Percentiles rank a stretch among this genome's conserved stretches.
These are phyloP conservation scores for Quercus gilva DNA, from an alignment of 306 rosid species.

Conservation along the genomic window DNA sequence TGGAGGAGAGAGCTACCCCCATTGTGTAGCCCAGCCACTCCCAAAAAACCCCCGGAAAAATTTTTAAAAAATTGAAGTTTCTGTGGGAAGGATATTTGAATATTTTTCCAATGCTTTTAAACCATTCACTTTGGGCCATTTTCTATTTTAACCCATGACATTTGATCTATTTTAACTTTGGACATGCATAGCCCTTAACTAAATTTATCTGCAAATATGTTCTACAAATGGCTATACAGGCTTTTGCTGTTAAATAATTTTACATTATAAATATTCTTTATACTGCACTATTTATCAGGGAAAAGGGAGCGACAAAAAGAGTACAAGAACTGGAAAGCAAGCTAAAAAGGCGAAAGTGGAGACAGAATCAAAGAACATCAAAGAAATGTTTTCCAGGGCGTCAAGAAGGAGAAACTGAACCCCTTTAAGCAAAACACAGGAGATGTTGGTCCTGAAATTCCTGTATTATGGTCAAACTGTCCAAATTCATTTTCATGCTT, in stretches of 20 bases:
- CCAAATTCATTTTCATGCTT: background rate
- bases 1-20: too few relatives aligned
- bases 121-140: too few relatives aligned
- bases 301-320: constrained; percentile 39
- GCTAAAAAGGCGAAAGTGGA: constrained; percentile 70
- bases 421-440: background rate
- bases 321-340: constrained; percentile 54
- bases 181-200: too few relatives aligned
- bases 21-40: too few relatives aligned
- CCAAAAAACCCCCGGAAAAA: too few relatives aligned
- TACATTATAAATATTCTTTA: constrained; percentile 2
- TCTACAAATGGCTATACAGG: background rate
- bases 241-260: background rate
- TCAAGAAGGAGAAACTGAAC: constrained; percentile 54
- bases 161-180: too few relatives aligned
- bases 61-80: too few relatives aligned
- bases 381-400: constrained; percentile 77
- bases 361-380: constrained; percentile 72
- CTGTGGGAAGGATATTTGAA: too few relatives aligned
- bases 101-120: too few relatives aligned
- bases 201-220: too few relatives aligned
- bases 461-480: background rate
- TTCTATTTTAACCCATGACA: too few relatives aligned
- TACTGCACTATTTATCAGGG: constrained; percentile 38
- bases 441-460: background rate